Percentiles rank a stretch among this genome's conserved stretches.
These are phyloP conservation scores for Podila minutissima DNA, from an alignment of 192 early-diverging fungal genomes.

Conservation along the genomic window DNA sequence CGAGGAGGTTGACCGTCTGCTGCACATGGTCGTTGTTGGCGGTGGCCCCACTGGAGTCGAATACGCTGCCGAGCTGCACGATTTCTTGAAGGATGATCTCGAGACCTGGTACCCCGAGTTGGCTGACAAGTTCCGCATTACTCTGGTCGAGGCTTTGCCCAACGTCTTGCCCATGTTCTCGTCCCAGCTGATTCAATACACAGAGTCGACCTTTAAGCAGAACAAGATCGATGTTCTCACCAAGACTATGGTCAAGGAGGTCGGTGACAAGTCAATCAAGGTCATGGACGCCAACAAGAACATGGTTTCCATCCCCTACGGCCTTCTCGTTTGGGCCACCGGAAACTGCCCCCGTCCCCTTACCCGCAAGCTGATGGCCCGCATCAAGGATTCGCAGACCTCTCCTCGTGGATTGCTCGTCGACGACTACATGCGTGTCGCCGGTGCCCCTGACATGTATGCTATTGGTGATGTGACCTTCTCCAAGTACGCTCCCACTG, in stretches of 20 bases:
- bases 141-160: slow-evolving; percentile 80
- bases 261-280: slow-evolving; percentile 75
- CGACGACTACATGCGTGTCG: slow-evolving; percentile 76
- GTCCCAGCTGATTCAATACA: slow-evolving; percentile 82
- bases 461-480: slow-evolving; percentile 80
- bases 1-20: slow-evolving; percentile 74
- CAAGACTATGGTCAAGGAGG: slow-evolving; percentile 86
- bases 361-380: slow-evolving; percentile 71
- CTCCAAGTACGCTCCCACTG: slow-evolving; percentile 84
- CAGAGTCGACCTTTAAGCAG: slow-evolving; percentile 80
- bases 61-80: slow-evolving; percentile 86
- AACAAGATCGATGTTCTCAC: slow-evolving; percentile 77
- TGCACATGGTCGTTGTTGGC: slow-evolving; percentile 86
- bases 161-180: slow-evolving; percentile 84
- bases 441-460: slow-evolving; percentile 70
- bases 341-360: slow-evolving; percentile 81
- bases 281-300: slow-evolving; percentile 72
- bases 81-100: slow-evolving; percentile 82
- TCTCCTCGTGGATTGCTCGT: slow-evolving; percentile 74
- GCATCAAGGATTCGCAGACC: slow-evolving; percentile 67
- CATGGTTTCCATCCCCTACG: slow-evolving; percentile 74
- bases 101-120: slow-evolving; percentile 81
- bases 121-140: slow-evolving; percentile 81
- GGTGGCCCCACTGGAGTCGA: slow-evolving; percentile 73
- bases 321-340: slow-evolving; percentile 88